Base-by-base conservation (phyloP, 208 protist species). In the Trypanosoma cruzi region DNA sequence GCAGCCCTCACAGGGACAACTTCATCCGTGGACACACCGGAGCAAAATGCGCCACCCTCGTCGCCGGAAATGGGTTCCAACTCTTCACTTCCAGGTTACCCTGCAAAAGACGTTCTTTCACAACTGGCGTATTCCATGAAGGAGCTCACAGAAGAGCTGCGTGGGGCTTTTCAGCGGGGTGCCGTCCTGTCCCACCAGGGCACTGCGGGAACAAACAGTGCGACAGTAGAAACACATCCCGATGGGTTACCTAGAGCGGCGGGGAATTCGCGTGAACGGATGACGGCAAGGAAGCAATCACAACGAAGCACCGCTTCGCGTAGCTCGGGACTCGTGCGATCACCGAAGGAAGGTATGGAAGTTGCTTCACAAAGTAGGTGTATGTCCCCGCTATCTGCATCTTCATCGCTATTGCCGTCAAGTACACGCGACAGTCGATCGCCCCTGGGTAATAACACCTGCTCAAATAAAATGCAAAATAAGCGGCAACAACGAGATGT, bases 71-170 rank as follows among this genome's bases (percentile, higher is more conserved):
- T 26, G 14, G 29, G n/a, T 4, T 26, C 31, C 28, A 56, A 64
- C 24, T n/a, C 10, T 14, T 67, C 22, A 20, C 20, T 13, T 34
- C 10, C 32, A 36, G 57, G 34, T 18, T 54, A 50, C 26, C 24
- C 11, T n/a, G 62, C 24, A 49, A 80, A 80, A 28, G 69, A 82
- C 16, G 75, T 68, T n/a, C 71, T 73, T 28, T 58, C 73, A 26
- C 73, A 91, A 56, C 58, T 90, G 32, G 68, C 86, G 62, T 64
- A 82, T 44, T 89, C 88, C 62, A 83, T 91, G 85, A 79, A 76
- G 60, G 75, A 76, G 54, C 71, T 94, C 5, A 85, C 79, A 28
- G 81, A 81, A 34, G 83, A 94, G 70, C 68, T 94, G 58, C 77
- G 81, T 24, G 73, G 73, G 40, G 79, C 73, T 37, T 70, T 24